A percentile compares a stretch with the other conserved stretches of the same genome.
These are phyloP conservation scores for Metschnikowia arizonensis DNA, from an alignment of 805 yeast species.

Conservation along the genomic window DNA sequence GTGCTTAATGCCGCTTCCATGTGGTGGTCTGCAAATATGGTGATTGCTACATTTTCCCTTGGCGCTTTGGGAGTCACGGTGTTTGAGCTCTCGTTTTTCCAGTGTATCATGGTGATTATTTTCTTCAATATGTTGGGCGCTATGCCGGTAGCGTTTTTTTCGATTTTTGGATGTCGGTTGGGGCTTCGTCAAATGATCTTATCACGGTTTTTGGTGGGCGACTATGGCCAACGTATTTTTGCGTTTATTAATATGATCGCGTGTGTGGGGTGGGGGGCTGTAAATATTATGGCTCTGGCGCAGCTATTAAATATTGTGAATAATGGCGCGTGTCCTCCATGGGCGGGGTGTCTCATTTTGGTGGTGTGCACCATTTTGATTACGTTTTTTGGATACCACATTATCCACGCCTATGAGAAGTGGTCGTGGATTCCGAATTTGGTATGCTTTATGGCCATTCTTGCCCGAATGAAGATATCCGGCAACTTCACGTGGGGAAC, in stretches of 20 bases:
- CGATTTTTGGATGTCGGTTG: constrained; percentile 75
- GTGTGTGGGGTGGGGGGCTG: constrained; percentile 95
- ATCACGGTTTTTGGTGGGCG: constrained; percentile 75
- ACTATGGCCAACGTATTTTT: constrained; percentile 68
- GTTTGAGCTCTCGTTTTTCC: constrained; percentile 71
- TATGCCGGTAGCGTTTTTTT: constrained; percentile 75
- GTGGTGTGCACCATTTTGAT: constrained; percentile 64
- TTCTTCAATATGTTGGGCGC: constrained; percentile 74
- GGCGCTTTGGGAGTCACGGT: constrained; percentile 62
- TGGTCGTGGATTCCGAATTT: constrained; percentile 86
- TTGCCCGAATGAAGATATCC: constrained; percentile 68
- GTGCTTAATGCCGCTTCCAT: constrained; percentile 70
- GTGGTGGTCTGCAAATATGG: constrained; percentile 92
- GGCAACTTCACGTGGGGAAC: constrained; percentile 47
- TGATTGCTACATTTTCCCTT: constrained; percentile 73
- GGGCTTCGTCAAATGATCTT: constrained; percentile 88
- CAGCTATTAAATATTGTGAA: constrained; percentile 77
- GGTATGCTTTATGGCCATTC: constrained; percentile 68
- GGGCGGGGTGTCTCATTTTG: constrained; percentile 85
- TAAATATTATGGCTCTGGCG: constrained; percentile 85
- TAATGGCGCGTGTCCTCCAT: constrained; percentile 64
- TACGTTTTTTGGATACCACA: constrained; percentile 78
- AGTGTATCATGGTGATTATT: constrained; percentile 59
- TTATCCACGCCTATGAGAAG: constrained; percentile 77
- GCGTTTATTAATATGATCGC: constrained; percentile 75